phyloP scores from a whole-genome alignment of 2,329 filamentous ascomycete genomes.

The Chrysosporium queenslandicum region DNA sequence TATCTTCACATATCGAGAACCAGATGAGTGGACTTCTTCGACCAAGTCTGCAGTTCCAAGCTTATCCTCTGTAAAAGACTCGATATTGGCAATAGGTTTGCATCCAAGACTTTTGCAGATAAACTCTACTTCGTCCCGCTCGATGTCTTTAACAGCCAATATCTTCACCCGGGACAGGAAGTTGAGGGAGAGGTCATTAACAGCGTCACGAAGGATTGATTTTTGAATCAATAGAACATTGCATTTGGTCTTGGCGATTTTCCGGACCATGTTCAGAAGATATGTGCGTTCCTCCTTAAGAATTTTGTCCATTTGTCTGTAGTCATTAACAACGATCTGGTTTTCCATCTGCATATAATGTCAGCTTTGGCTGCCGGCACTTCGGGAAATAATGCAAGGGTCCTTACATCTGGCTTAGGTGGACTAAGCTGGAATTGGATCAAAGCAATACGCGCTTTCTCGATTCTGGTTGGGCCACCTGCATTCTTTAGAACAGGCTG shows the following conservation, averaged over 20 bases:
- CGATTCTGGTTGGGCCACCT: conserved; percentile 80
- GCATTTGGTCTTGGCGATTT: conserved; percentile 99
- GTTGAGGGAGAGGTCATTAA: conserved; percentile 94
- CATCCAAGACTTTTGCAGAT: conserved; percentile 98
- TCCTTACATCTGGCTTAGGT: conserved; percentile 81
- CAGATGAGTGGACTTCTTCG: conserved; percentile 79
- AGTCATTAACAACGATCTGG: conserved; percentile 97
- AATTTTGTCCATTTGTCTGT: conserved; percentile 99
- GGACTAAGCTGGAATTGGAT: conserved; percentile 99
- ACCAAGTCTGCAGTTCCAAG: conserved; percentile 86
- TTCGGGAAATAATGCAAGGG: not conserved
- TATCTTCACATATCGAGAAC: conserved; percentile 87
- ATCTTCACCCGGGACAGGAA: conserved; percentile 97
- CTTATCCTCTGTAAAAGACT: conserved; percentile 98
- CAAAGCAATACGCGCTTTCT: conserved; percentile 92
- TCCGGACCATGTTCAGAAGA: conserved; percentile 97
- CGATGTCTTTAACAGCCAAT: conserved; percentile 90
- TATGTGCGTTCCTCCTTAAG: conserved; percentile 98
- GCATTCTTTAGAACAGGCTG: conserved; percentile 91
- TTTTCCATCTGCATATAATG: conserved; percentile 72
- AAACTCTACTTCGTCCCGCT: conserved; percentile 97
- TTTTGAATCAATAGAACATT: conserved; percentile 98
- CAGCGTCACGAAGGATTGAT: conserved; percentile 91
- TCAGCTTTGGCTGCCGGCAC: conserved; percentile 20
- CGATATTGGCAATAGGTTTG: conserved; percentile 96